A percentile compares a stretch with the other conserved stretches of the same genome.
Evolutionary conservation across 129 eudicot species (phyloP).

Genomic region (Helichrysum umbraculigerum): DNA sequence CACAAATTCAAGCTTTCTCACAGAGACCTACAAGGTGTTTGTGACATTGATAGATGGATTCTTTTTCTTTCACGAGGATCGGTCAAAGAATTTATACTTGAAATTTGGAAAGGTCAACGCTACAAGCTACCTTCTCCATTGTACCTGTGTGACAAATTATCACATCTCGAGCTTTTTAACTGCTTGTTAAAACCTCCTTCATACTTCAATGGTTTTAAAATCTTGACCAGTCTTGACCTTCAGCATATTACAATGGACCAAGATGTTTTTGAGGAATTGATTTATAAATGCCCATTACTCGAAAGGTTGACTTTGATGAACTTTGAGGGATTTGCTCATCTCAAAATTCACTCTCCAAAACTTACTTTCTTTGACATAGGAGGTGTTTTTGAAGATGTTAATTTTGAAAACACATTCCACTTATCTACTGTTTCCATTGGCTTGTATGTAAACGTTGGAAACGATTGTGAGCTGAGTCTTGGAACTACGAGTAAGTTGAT

Average conservation of each 20-base stretch:
- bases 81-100: slow-evolving; percentile 68
- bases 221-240: slow-evolving; percentile 79
- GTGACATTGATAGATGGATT: slow-evolving; percentile 93
- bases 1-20: slow-evolving; percentile 85
- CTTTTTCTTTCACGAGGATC: slow-evolving; percentile 75
- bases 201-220: slow-evolving; percentile 63
- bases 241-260: slow-evolving; percentile 87
- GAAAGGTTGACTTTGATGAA: slow-evolving; percentile 87
- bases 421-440: slow-evolving; percentile 81
- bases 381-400: slow-evolving; percentile 76
- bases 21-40: slow-evolving; percentile 82
- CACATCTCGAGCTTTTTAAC: slow-evolving; percentile 80
- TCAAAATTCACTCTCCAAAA: slow-evolving; percentile 81
- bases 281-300: slow-evolving; percentile 63
- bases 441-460: slow-evolving; percentile 53
- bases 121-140: slow-evolving; percentile 83
- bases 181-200: slow-evolving; percentile 71
- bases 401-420: slow-evolving; percentile 52
- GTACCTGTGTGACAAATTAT: slow-evolving; percentile 61
- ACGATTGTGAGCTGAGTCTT: slow-evolving; percentile 45
- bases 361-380: slow-evolving; percentile 88
- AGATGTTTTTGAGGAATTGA: slow-evolving; percentile 73
- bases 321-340: slow-evolving; percentile 74
- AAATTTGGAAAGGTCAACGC: slow-evolving; percentile 88
- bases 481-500: slow-evolving; percentile 63